Evolutionary conservation across 2,329 filamentous ascomycete species (phyloP).

Genomic region (Phialophora macrospora): DNA sequence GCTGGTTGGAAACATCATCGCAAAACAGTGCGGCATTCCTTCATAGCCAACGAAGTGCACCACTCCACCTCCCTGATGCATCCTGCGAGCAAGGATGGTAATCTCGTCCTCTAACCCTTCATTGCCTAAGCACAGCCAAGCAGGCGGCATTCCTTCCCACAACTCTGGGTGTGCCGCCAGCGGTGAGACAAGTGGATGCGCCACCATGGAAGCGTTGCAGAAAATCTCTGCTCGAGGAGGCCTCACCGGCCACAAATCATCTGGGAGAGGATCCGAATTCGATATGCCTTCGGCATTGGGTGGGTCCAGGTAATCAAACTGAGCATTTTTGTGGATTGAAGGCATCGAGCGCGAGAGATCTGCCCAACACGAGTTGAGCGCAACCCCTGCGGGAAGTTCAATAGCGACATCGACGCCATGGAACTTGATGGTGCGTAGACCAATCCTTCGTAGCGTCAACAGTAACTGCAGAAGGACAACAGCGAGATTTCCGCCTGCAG

Average conservation of each 20-base stretch:
- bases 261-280: constrained; percentile 40
- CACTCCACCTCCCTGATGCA: constrained; percentile 46
- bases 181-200: constrained; percentile 51
- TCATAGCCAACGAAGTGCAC: constrained; percentile 51
- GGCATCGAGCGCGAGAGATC: constrained; percentile 52
- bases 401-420: constrained; percentile 49
- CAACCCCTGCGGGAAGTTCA: constrained; percentile 49
- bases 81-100: constrained; percentile 47
- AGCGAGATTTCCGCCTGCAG: constrained; percentile 52
- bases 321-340: constrained; percentile 46
- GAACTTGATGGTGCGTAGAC: constrained; percentile 44
- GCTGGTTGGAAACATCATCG: constrained; percentile 58
- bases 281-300: constrained; percentile 39
- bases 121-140: constrained; percentile 50
- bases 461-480: constrained; percentile 51
- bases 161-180: constrained; percentile 44
- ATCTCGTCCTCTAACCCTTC: constrained; percentile 51
- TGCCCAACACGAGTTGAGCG: constrained; percentile 50
- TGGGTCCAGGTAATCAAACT: constrained; percentile 48
- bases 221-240: constrained; percentile 53
- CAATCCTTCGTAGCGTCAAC: constrained; percentile 47
- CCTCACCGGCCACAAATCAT: constrained; percentile 48
- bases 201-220: constrained; percentile 46
- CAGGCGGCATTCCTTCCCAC: constrained; percentile 50
- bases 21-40: constrained; percentile 59